Base-by-base conservation (phyloP, 768 basidiomycete genomes). In the Xerocomellus intermedius region DNA sequence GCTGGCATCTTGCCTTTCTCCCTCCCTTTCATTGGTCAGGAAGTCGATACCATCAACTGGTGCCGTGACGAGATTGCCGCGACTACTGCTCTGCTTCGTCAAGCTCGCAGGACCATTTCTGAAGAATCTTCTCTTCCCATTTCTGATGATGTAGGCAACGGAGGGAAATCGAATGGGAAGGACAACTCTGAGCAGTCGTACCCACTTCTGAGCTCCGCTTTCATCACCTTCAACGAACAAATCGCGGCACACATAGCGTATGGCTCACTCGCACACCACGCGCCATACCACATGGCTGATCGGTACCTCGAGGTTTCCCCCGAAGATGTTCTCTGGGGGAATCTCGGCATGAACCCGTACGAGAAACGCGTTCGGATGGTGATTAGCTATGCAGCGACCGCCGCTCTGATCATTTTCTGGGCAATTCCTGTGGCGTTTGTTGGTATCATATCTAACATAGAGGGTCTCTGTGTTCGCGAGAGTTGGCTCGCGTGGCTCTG, bases 41-140 rank as follows among this genome's bases (percentile, higher is more conserved):
- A 96, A 70, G 94, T 98, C 16, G 97, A 98, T 73, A 83, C 89
- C 3, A 94, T 98, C 66, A 86, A 94, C 2, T 97, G 94, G 94
- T 84, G 86, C 19, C 78, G 90, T 30, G 75, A 79, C 19, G 89
- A 94, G 72, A 91, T 97, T 52, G 70, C 73, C 2, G 64, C 75
- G 2, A 83, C 84, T 52, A 82, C 77, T 17, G 65, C 65, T 19
- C 62, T 82, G 4, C 73, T 92, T 42, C 79, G 82, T 3, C 76
- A 78, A 55, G 83, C 77, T 22, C 76, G 83, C 14, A 65, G 65
- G 33, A 62, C 56, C 22, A 47, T 67, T 16, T 50, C 60, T 35
- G 47, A 58, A 2, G 52, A 73, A 52, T 49, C 65, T 6, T 26
- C 49, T 42, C 35, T 47, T 5, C 19, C 64, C 10, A 12, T 32